These are phyloP conservation scores for Spinellus fusiger DNA, from an alignment of 192 early-diverging fungal genomes.

Conservation along the genomic window DNA sequence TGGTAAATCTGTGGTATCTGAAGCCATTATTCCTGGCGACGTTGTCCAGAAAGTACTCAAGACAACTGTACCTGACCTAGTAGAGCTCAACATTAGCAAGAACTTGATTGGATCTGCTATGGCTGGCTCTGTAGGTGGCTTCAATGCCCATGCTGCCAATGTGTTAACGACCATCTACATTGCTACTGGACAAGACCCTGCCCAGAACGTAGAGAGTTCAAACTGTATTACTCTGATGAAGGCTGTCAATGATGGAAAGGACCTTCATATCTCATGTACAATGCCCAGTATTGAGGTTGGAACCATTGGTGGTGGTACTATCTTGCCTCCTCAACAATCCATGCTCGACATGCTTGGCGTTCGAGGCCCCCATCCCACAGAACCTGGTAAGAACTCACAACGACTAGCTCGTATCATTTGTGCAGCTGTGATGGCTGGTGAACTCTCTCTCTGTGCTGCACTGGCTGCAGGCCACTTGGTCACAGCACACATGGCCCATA, in stretches of 20 bases:
- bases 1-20: slow-evolving; percentile 87
- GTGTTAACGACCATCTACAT: slow-evolving; percentile 85
- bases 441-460: slow-evolving; percentile 80
- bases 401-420: slow-evolving; percentile 79
- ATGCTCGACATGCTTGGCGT: slow-evolving; percentile 88
- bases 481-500: slow-evolving; percentile 82
- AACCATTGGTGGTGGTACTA: slow-evolving; percentile 88
- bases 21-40: slow-evolving; percentile 75
- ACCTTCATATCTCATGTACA: slow-evolving; percentile 82
- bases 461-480: slow-evolving; percentile 88
- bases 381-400: slow-evolving; percentile 83
- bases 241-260: slow-evolving; percentile 65
- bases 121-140: slow-evolving; percentile 87
- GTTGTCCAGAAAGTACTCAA: slow-evolving; percentile 80
- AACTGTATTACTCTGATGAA: slow-evolving; percentile 95
- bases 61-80: slow-evolving; percentile 73
- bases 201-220: slow-evolving; percentile 91
- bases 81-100: slow-evolving; percentile 78
- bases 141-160: slow-evolving; percentile 94
- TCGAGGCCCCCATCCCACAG: slow-evolving; percentile 68
- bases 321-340: slow-evolving; percentile 74
- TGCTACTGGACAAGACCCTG: slow-evolving; percentile 93
- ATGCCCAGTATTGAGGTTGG: slow-evolving; percentile 96
- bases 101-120: slow-evolving; percentile 92
- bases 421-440: slow-evolving; percentile 89